A percentile compares a stretch with the other conserved stretches of the same genome.
Evolutionary conservation across 805 yeast genomes (phyloP).

Genomic region (Sungouiozyma ichnusensis): DNA sequence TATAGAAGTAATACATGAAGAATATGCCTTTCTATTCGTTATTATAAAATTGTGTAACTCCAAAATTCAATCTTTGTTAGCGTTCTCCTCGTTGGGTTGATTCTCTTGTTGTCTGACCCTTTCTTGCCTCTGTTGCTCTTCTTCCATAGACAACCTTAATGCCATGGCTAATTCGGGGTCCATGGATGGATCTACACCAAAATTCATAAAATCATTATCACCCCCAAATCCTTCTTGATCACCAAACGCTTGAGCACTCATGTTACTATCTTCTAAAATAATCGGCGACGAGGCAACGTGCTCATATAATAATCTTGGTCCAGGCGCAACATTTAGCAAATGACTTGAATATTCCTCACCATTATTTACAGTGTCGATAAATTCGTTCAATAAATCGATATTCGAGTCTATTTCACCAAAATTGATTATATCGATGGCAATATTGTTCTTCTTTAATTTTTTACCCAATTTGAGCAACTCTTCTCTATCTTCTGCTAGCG

Average conservation of each 20-base stretch:
- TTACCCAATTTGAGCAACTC: conserved; percentile 79
- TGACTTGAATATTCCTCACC: conserved; percentile 64
- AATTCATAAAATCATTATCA: conserved; percentile 46
- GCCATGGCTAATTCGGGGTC: conserved; percentile 98
- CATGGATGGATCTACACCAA: conserved; percentile 76
- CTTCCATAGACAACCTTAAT: conserved; percentile 85
- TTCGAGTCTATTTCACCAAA: conserved; percentile 84
- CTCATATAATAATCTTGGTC: conserved; percentile 76
- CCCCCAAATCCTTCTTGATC: conserved; percentile 33
- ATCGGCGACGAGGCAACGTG: conserved; percentile 68
- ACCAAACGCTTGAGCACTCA: conserved; percentile 34
- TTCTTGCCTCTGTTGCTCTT: conserved; percentile 86
- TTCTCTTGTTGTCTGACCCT: conserved; percentile 38
- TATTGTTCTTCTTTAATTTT: conserved; percentile 83
- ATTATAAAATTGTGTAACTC: too few species aligned
- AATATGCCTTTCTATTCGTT: neutral
- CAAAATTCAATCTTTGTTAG: neutral
- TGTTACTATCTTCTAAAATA: conserved; percentile 47
- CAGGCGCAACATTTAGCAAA: conserved; percentile 79
- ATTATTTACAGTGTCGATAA: conserved; percentile 55
- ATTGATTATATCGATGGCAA: conserved; percentile 81
- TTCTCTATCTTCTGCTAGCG: conserved; percentile 61
- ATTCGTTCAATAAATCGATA: conserved; percentile 68
- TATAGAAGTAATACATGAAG: neutral
- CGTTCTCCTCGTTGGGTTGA: neutral